phyloP scores from a whole-genome alignment of 1,139 yeast genomes.

The Magnusiomyces paraingens region DNA sequence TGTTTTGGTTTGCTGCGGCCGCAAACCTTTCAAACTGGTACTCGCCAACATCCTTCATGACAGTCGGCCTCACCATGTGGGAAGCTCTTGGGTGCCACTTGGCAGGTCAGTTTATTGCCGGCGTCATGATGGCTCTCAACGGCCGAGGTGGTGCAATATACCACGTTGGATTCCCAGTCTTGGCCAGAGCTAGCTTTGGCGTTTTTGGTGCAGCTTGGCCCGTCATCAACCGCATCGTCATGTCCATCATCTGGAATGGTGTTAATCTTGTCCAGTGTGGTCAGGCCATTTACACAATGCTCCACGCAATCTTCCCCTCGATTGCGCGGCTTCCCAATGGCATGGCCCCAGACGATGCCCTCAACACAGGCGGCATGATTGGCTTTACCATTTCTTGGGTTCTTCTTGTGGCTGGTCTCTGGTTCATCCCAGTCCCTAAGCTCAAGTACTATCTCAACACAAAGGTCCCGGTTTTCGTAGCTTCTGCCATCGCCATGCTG shows the following conservation, averaged over 20 bases:
- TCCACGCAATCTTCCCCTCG: constrained; percentile 59
- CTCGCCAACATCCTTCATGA: constrained; percentile 26
- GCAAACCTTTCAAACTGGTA: constrained; percentile 30
- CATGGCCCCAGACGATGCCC: constrained; percentile 40
- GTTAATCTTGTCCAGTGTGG: constrained; percentile 77
- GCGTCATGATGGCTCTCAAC: constrained; percentile 53
- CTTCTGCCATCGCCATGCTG: constrained; percentile 64
- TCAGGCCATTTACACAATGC: constrained; percentile 64
- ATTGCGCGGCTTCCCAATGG: constrained; percentile 48
- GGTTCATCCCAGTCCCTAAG: constrained; percentile 62
- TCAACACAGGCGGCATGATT: constrained; percentile 57
- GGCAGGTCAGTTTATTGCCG: constrained; percentile 54
- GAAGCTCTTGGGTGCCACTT: constrained; percentile 25
- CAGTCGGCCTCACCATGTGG: constrained; percentile 26
- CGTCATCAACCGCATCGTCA: constrained; percentile 66
- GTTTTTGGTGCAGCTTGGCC: constrained; percentile 78
- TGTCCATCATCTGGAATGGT: constrained; percentile 78
- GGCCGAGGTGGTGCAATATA: constrained; percentile 69
- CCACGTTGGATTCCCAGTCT: constrained; percentile 73
- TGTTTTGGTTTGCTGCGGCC: constrained; percentile 24
- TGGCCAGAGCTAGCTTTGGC: constrained; percentile 69
- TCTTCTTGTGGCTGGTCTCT: constrained; percentile 57
- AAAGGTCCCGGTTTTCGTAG: constrained; percentile 63
- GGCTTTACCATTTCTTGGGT: constrained; percentile 67
- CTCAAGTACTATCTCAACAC: constrained; percentile 66